Conservation (phyloP, 2,329 filamentous ascomycete genomes). For the Neofusicoccum sp. region DNA sequence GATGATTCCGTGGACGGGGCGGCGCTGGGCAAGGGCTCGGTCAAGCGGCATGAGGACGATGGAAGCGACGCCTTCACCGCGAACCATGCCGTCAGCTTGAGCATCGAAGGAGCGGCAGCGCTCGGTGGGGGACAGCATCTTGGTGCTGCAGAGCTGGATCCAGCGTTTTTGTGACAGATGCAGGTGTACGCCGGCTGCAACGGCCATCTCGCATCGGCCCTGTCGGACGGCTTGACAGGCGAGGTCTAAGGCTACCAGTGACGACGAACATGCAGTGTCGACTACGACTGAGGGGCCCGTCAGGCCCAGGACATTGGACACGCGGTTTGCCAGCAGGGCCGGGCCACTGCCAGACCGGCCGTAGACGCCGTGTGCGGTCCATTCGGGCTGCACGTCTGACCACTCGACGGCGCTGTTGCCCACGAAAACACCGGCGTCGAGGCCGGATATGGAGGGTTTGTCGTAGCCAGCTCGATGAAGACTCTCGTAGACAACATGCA, state of each 20-base stretch:
- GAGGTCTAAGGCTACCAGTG: conserved; percentile 31
- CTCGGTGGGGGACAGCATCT: conserved; percentile 34
- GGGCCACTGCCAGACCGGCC: conserved; percentile 27
- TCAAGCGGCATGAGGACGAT: conserved; percentile 60
- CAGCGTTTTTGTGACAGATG: conserved; percentile 28
- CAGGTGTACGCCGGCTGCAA: conserved; percentile 27
- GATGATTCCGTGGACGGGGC: conserved; percentile 52
- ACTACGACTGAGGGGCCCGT: conserved; percentile 34
- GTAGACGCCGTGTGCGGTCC: not conserved
- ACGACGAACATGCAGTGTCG: conserved; percentile 37
- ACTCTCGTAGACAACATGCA: conserved; percentile 25
- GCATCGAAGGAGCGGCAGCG: conserved; percentile 46
- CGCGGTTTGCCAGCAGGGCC: conserved; percentile 34
- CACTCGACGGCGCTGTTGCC: conserved; percentile 29
- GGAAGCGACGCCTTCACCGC: conserved; percentile 64
- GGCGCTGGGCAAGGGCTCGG: conserved; percentile 50
- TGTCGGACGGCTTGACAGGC: not conserved
- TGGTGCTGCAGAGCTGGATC: conserved; percentile 26
- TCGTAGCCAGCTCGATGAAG: conserved; percentile 26
- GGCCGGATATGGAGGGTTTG: conserved; percentile 17
- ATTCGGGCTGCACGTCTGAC: conserved; percentile 16
- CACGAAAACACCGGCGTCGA: conserved; percentile 30
- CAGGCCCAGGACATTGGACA: conserved; percentile 34
- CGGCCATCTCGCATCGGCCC: conserved; percentile 9
- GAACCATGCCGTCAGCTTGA: conserved; percentile 64